phyloP scores from a whole-genome alignment of 2,329 filamentous ascomycete species.

The Xylaria sp. region DNA sequence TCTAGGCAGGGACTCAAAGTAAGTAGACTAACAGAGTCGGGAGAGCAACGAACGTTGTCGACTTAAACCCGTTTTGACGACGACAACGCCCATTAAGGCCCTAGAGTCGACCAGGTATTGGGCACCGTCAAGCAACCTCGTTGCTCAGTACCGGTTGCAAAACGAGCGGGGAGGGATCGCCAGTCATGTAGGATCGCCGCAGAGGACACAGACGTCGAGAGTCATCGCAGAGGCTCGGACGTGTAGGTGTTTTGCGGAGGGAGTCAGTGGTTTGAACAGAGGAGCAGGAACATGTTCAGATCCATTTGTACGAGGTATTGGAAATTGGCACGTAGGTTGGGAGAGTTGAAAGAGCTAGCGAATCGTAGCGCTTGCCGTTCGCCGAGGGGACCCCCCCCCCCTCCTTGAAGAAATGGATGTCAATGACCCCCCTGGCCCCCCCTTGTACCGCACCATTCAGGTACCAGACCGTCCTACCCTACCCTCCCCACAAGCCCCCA shows the following conservation, averaged over 20 bases:
- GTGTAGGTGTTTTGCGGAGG: background rate
- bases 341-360: constrained; percentile 6
- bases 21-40: constrained; percentile 13
- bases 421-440: background rate
- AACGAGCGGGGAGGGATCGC: too few species aligned
- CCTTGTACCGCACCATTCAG: background rate
- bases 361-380: constrained; percentile 26
- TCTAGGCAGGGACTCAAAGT: constrained; percentile 2
- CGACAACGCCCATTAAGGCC: constrained; percentile 11
- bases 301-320: too few species aligned
- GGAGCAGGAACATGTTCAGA: too few species aligned
- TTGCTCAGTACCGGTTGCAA: background rate
- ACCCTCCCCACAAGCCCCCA: background rate
- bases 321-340: constrained; percentile 17
- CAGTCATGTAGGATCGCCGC: constrained; percentile 3
- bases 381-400: constrained; percentile 18
- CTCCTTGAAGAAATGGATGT: background rate
- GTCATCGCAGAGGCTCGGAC: constrained; percentile 5
- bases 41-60: constrained; percentile 16
- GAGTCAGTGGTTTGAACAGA: background rate
- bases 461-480: background rate
- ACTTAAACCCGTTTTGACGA: constrained; percentile 5
- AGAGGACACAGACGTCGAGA: constrained; percentile 16
- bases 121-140: background rate
- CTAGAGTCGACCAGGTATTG: constrained; percentile 2